Conservation (phyloP, 306 rosid species). For the Trifolium fragiferum region DNA sequence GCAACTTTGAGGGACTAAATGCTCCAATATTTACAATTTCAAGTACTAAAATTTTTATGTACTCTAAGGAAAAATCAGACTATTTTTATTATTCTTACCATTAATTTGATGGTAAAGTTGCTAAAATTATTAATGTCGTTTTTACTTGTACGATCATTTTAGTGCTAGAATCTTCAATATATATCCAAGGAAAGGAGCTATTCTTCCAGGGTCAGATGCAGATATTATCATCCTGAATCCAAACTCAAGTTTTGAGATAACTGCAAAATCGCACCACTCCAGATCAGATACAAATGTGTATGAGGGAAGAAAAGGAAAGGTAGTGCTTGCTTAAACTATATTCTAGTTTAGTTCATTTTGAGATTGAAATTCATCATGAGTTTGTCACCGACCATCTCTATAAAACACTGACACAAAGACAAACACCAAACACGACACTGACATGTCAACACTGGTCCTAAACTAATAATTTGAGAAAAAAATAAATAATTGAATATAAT, state of each 20-base stretch:
- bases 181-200: slow-evolving; percentile 73
- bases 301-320: slow-evolving; percentile 92
- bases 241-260: slow-evolving; percentile 78
- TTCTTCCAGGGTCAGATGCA: slow-evolving; percentile 87
- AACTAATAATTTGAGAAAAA: neutral
- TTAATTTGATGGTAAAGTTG: neutral
- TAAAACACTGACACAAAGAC: neutral
- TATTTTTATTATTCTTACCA: neutral
- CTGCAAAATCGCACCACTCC: slow-evolving; percentile 78
- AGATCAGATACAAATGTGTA: slow-evolving; percentile 78
- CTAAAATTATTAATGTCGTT: neutral
- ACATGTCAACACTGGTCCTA: neutral
- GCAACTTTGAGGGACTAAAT: no score
- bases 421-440: neutral
- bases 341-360: neutral
- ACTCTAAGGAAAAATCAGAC: no score
- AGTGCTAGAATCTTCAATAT: slow-evolving; percentile 93
- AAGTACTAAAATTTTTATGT: neutral
- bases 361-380: neutral
- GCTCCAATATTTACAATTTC: no score
- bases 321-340: slow-evolving; percentile 35
- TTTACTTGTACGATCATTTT: slow-evolving; percentile 37
- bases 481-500: neutral
- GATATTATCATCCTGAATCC: slow-evolving; percentile 92
- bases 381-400: neutral